A percentile compares a stretch with the other conserved stretches of the same genome.
These are phyloP conservation scores for Cinnamomum chago DNA, from an alignment of 164 flowering plant species.

Conservation along the genomic window DNA sequence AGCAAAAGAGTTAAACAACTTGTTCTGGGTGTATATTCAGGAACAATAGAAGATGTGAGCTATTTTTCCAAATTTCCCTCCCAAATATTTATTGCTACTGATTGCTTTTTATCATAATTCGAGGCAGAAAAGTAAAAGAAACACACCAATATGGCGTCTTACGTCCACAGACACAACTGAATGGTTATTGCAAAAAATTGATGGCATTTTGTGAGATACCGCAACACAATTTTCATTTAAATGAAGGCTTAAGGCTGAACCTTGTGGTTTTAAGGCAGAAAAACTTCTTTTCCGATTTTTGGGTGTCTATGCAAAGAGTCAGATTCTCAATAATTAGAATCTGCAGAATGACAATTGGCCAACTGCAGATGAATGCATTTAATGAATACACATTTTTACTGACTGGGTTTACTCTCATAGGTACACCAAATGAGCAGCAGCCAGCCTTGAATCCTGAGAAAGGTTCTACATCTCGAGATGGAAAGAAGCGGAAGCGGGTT, in stretches of 20 bases:
- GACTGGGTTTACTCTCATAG: constrained; percentile 21
- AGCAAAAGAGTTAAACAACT: too few species aligned
- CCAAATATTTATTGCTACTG: too few species aligned
- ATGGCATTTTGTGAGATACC: too few species aligned
- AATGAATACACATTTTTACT: background rate
- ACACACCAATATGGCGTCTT: too few species aligned
- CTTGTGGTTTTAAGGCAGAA: background rate
- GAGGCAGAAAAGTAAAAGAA: too few species aligned
- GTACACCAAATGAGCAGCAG: constrained; percentile 35
- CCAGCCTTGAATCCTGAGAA: constrained; percentile 38
- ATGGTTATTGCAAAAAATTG: too few species aligned
- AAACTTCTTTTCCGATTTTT: background rate
- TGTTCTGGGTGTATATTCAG: too few species aligned
- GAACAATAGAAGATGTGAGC: too few species aligned
- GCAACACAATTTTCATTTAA: background rate
- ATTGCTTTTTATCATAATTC: too few species aligned
- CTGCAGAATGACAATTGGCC: background rate
- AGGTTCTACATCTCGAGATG: constrained; percentile 52
- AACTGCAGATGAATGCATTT: background rate
- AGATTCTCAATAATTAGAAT: background rate
- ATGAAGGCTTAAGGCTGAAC: background rate
- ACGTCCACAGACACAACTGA: too few species aligned
- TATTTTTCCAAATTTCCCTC: too few species aligned
- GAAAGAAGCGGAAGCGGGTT: constrained; percentile 48
- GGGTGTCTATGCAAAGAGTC: background rate